Evolutionary conservation across 108 stramenopile genomes (phyloP), one percentile per base, ranked within the genome.

Genomic region (Tribonema minus): DNA sequence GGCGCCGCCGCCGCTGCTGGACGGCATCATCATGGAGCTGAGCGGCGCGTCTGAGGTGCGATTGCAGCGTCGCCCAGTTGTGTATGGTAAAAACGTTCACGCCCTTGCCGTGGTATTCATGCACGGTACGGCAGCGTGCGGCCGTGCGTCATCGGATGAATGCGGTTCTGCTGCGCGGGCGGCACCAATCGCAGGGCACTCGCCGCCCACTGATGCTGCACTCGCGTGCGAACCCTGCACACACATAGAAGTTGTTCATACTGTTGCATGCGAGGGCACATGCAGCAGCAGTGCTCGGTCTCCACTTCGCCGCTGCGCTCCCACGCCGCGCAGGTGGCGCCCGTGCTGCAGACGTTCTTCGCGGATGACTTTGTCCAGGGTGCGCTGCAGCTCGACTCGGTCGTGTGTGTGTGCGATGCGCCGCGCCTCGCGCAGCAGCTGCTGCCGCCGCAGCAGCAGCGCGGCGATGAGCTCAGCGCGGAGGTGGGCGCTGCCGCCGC

Each of bases 261-360:
- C 46, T 62, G 61, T 62, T 62, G 27, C 61, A 26, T 5, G 5
- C 61, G 7, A 5, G n/a, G n/a, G n/a, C n/a, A n/a, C n/a, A n/a
- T 7, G 20, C 61, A 3, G 20, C 30, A 62, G 61, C 61, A 30
- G 20, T 62, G 61, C 61, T 62, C 61, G 5, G 3, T 30, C 9
- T 9, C 46, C 20, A 20, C 20, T 54, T 20, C 46, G 20, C 20
- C 46, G 46, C 46, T 54, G 15, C 20, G 46, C n/a, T n/a, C n/a
- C n/a, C n/a, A n/a, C 5, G 9, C 7, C 30, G 5, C 27, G 0
- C 92, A 96, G 73, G 92, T 92, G 2, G 90, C 86, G 0, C 92
- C 92, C 26, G 92, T 96, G 15, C 87, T 87, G 46, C 94, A 96
- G 73, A 98, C 98, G 2, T 96, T 98, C 70, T 96, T 96, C 76